A percentile compares a stretch with the other conserved stretches of the same genome.
Evolutionary conservation across 164 flowering plant species (phyloP).

Genomic region (Buxus sempervirens): DNA sequence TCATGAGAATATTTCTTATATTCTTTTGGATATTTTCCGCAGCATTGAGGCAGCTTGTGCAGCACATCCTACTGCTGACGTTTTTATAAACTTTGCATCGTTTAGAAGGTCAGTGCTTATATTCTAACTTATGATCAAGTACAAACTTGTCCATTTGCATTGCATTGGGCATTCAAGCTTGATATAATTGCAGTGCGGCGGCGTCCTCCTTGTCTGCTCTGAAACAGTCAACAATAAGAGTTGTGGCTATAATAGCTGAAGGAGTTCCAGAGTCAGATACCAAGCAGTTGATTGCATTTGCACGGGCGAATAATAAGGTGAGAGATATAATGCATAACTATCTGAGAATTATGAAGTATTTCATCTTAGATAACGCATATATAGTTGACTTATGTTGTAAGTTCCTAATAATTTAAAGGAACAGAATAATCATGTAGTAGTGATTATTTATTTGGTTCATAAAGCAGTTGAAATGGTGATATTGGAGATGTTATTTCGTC

Average conservation of each 20-base stretch:
- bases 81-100: conserved; percentile 96
- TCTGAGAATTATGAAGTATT: background rate
- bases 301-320: conserved; percentile 94
- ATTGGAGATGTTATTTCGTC: background rate
- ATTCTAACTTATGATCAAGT: background rate
- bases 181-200: conserved; percentile 66
- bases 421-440: background rate
- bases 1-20: background rate
- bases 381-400: background rate
- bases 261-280: conserved; percentile 98
- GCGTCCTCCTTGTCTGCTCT: conserved; percentile 93
- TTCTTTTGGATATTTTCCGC: conserved; percentile 20
- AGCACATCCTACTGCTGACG: conserved; percentile 98
- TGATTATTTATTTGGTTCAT: conserved; percentile 1
- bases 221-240: conserved; percentile 94
- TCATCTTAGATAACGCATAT: background rate
- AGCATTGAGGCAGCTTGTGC: conserved; percentile 94
- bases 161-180: conserved; percentile 9
- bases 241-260: conserved; percentile 96
- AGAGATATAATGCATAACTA: background rate
- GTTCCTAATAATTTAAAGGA: background rate
- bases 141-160: background rate
- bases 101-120: conserved; percentile 63
- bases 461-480: conserved; percentile 6
- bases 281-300: conserved; percentile 92